These are phyloP conservation scores for Drechslerella dactyloides DNA, from an alignment of 2,329 filamentous ascomycete genomes.

Conservation along the genomic window DNA sequence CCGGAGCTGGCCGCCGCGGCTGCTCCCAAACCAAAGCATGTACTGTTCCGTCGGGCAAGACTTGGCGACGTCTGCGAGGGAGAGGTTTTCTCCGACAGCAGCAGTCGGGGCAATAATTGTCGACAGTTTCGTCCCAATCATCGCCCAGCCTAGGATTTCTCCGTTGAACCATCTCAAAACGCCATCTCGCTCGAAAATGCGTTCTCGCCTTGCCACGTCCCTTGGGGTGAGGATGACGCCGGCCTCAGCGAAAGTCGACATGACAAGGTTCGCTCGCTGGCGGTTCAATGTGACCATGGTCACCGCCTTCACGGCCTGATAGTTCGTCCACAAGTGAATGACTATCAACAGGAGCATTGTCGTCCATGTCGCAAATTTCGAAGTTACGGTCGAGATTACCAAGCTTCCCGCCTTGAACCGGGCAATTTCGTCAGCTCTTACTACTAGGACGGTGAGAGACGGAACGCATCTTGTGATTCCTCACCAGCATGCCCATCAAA, in stretches of 20 bases:
- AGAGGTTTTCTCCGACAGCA: conserved; percentile 43
- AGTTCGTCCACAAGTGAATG: conserved; percentile 83
- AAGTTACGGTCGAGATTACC: conserved; percentile 77
- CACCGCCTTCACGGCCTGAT: conserved; percentile 81
- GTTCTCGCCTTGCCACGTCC: conserved; percentile 68
- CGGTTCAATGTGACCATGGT: conserved; percentile 83
- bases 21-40: conserved; percentile 65
- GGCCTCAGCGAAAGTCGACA: conserved; percentile 65
- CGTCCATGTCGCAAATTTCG: conserved; percentile 73
- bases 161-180: conserved; percentile 67
- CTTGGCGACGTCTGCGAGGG: conserved; percentile 55
- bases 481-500: conserved; percentile 79
- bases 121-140: conserved; percentile 63
- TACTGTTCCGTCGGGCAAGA: conserved; percentile 64
- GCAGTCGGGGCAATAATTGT: conserved; percentile 54
- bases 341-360: conserved; percentile 74
- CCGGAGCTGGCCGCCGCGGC: conserved; percentile 58
- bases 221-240: conserved; percentile 67
- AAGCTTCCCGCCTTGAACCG: conserved; percentile 70
- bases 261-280: conserved; percentile 81
- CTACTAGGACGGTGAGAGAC: conserved; percentile 3
- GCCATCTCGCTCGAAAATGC: conserved; percentile 69
- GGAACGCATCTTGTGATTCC: conserved; percentile 52
- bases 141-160: conserved; percentile 63
- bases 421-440: conserved; percentile 36